Conservation (phyloP, 768 basidiomycete species). For the Strobilomyces echinocephalus region DNA sequence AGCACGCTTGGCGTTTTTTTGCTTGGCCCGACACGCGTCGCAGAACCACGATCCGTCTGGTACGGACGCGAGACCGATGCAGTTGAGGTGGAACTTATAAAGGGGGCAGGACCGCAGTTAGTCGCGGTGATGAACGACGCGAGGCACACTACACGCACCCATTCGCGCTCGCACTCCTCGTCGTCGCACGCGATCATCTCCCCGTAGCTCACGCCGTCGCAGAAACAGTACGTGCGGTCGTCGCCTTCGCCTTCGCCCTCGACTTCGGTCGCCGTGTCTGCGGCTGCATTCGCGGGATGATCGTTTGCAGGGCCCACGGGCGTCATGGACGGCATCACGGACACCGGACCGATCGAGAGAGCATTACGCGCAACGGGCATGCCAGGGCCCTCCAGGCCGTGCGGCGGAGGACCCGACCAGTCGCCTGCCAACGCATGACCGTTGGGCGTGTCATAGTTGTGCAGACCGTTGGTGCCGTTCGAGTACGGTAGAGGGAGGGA, state of each 20-base stretch:
- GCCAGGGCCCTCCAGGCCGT: conserved; percentile 67
- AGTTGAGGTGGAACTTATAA: conserved; percentile 85
- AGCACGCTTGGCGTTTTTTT: conserved; percentile 45
- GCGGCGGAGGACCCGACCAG: conserved; percentile 48
- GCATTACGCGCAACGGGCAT: conserved; percentile 61
- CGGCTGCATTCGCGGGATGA: conserved; percentile 34
- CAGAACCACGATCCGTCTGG: conserved; percentile 79
- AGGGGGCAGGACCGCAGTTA: conserved; percentile 13
- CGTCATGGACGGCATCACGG: conserved; percentile 22
- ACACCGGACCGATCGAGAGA: conserved; percentile 23
- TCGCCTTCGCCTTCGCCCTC: conserved; percentile 52
- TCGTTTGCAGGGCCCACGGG: conserved; percentile 27
- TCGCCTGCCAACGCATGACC: conserved; percentile 36
- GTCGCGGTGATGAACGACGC: neutral
- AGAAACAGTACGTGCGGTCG: conserved; percentile 77
- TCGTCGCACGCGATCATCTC: conserved; percentile 96
- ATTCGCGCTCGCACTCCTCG: conserved; percentile 74
- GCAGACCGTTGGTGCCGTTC: conserved; percentile 36
- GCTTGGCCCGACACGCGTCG: conserved; percentile 57
- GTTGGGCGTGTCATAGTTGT: conserved; percentile 38
- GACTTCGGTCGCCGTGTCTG: conserved; percentile 42
- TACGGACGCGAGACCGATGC: conserved; percentile 60
- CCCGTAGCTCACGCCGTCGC: conserved; percentile 78
- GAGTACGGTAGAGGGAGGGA: conserved; percentile 45
- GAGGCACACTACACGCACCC: conserved; percentile 57